phyloP scores from a whole-genome alignment of 768 basidiomycete genomes.

The Xerocomus spinulosus region DNA sequence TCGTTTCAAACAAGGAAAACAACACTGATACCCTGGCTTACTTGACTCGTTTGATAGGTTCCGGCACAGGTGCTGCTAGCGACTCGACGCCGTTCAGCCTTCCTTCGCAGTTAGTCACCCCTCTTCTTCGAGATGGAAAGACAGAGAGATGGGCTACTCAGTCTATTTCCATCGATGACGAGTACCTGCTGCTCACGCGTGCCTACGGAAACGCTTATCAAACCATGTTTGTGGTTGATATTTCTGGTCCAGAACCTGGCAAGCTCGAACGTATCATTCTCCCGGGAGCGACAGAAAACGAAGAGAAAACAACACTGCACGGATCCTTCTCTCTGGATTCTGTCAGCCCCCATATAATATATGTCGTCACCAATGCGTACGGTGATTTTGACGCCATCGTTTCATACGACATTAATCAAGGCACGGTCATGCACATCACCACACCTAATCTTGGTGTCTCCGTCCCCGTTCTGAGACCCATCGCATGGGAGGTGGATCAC shows the following conservation, averaged over 20 bases:
- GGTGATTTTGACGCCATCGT: conserved; percentile 38
- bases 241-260: conserved; percentile 25
- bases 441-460: conserved; percentile 27
- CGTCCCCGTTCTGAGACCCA: conserved; percentile 32
- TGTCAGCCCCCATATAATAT: conserved; percentile 26
- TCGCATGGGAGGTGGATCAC: conserved; percentile 30
- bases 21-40: conserved; percentile 36
- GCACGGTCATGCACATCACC: conserved; percentile 35
- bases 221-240: conserved; percentile 31
- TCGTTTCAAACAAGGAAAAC: conserved; percentile 40
- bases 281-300: conserved; percentile 32
- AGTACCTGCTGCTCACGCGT: conserved; percentile 33
- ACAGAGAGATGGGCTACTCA: conserved; percentile 29
- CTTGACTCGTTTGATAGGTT: conserved; percentile 28
- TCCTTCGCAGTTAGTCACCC: conserved; percentile 33
- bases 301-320: conserved; percentile 20
- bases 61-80: conserved; percentile 28
- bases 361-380: conserved; percentile 35
- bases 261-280: conserved; percentile 30
- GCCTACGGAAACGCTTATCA: conserved; percentile 26
- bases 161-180: conserved; percentile 38
- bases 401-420: conserved; percentile 29
- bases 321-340: conserved; percentile 32
- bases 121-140: conserved; percentile 28
- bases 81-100: conserved; percentile 30